A percentile compares a stretch with the other conserved stretches of the same genome.
Evolutionary conservation across 768 basidiomycete species (phyloP).

Genomic region (Tricholoma hemisulphureum): DNA sequence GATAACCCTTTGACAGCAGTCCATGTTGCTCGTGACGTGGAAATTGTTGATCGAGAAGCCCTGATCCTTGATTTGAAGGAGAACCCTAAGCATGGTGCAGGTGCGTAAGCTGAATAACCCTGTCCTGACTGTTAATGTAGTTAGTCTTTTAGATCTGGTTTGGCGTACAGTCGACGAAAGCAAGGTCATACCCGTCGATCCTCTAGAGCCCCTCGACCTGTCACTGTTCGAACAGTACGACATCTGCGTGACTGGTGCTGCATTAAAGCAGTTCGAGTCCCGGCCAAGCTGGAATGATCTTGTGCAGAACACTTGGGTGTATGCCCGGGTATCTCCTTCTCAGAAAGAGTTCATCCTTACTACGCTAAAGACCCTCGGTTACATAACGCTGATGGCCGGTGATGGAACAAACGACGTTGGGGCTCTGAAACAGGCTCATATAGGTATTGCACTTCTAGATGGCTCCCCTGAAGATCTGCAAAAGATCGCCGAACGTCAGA

Average conservation of each 20-base stretch:
- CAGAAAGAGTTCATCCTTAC: slow-evolving; percentile 97
- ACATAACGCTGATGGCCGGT: slow-evolving; percentile 94
- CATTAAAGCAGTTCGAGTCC: slow-evolving; percentile 83
- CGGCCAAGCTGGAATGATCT: slow-evolving; percentile 73
- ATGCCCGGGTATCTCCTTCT: slow-evolving; percentile 92
- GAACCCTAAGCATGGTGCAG: slow-evolving; percentile 65
- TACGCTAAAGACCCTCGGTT: slow-evolving; percentile 84
- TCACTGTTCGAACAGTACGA: slow-evolving; percentile 85
- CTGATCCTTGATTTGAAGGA: slow-evolving; percentile 91
- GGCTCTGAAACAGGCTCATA: slow-evolving; percentile 96
- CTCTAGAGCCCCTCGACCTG: slow-evolving; percentile 71
- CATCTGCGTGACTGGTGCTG: slow-evolving; percentile 94
- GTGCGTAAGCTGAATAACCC: slow-evolving; percentile 39
- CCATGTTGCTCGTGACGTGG: slow-evolving; percentile 94
- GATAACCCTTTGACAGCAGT: slow-evolving; percentile 97
- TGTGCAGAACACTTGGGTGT: slow-evolving; percentile 96
- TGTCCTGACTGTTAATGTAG: not conserved
- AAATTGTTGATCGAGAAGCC: slow-evolving; percentile 94
- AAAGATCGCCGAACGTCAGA: slow-evolving; percentile 91
- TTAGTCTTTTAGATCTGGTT: slow-evolving; percentile 58
- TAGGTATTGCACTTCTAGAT: slow-evolving; percentile 86
- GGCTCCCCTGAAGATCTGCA: slow-evolving; percentile 89
- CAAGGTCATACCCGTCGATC: slow-evolving; percentile 84
- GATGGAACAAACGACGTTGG: slow-evolving; percentile 99
- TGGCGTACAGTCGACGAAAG: slow-evolving; percentile 95